Conservation (phyloP, 148 eudicot genomes). For the Cornus controversa region DNA sequence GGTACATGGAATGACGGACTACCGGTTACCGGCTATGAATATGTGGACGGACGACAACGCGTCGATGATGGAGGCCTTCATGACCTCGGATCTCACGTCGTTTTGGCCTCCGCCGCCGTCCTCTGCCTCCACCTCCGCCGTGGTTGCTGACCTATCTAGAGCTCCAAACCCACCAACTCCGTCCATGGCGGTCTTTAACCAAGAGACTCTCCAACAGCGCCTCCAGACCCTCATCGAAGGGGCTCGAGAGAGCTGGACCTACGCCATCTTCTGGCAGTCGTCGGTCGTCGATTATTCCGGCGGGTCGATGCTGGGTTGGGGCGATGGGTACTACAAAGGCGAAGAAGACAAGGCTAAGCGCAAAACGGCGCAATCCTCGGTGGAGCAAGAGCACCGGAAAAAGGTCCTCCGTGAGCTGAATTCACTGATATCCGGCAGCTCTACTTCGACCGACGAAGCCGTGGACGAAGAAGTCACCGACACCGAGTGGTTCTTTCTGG, state of each 20-base stretch:
- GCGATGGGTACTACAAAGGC: slow-evolving; percentile 86
- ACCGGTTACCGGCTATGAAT: slow-evolving; percentile 34
- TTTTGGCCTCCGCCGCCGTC: slow-evolving; percentile 27
- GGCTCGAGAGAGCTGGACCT: slow-evolving; percentile 61
- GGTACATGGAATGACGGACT: slow-evolving; percentile 35
- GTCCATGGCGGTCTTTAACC: slow-evolving; percentile 26
- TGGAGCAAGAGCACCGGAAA: slow-evolving; percentile 74
- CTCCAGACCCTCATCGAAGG: slow-evolving; percentile 70
- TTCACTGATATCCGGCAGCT: slow-evolving; percentile 62
- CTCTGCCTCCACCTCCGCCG: slow-evolving; percentile 9
- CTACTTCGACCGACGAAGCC: slow-evolving; percentile 21
- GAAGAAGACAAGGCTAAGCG: slow-evolving; percentile 29
- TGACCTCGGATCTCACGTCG: slow-evolving; percentile 38
- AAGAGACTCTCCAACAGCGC: slow-evolving; percentile 69
- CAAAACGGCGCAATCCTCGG: slow-evolving; percentile 16
- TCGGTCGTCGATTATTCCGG: slow-evolving; percentile 34
- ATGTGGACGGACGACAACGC: slow-evolving; percentile 36
- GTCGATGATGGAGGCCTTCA: slow-evolving; percentile 46
- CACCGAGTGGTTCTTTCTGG: slow-evolving; percentile 78
- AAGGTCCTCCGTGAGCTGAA: slow-evolving; percentile 77
- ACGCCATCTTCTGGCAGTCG: slow-evolving; percentile 94
- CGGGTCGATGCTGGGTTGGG: slow-evolving; percentile 60
- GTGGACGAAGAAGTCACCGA: slow-evolving; percentile 79
- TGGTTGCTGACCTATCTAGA: slow-evolving; percentile 12
- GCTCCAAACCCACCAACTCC: slow-evolving; percentile 2